Conservation (phyloP, 352 stramenopile species). For the Peronospora destructor region DNA sequence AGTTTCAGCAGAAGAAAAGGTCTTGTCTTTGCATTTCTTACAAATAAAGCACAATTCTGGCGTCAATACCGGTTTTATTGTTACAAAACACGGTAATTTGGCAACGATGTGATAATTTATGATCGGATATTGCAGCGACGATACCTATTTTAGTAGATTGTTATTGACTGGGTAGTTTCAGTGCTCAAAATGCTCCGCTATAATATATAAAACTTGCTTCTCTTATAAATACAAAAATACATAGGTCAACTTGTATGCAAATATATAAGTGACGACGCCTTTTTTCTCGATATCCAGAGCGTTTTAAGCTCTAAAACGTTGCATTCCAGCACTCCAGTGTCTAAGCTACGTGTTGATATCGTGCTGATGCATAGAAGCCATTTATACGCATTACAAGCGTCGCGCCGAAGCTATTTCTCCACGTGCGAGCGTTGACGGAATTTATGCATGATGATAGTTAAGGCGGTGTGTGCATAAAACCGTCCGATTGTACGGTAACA, state of each 20-base stretch:
- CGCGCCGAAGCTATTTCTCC: slow-evolving; percentile 36
- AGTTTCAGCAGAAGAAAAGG: too few species aligned
- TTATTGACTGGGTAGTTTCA: too few species aligned
- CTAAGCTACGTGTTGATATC: background rate
- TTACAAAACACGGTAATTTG: too few species aligned
- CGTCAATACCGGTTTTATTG: too few species aligned
- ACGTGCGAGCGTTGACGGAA: slow-evolving; percentile 6
- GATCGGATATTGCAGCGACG: background rate
- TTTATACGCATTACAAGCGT: slow-evolving; percentile 2
- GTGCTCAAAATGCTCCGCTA: too few species aligned
- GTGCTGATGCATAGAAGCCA: background rate
- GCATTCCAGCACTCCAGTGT: slow-evolving; percentile 2
- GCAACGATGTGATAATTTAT: background rate
- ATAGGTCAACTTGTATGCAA: slow-evolving; percentile 1
- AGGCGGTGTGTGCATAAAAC: slow-evolving; percentile 15
- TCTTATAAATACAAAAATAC: slow-evolving; percentile 12
- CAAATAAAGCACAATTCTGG: too few species aligned
- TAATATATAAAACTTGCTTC: background rate
- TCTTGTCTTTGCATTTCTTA: too few species aligned
- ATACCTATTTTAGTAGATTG: background rate
- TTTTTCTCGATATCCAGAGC: background rate
- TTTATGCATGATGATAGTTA: slow-evolving; percentile 19
- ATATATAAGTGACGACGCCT: background rate
- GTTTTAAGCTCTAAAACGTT: background rate
- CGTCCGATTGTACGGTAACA: too few species aligned